Base-by-base conservation (phyloP, 371 early-diverging fungal genomes). In the Mortierella sp. region DNA sequence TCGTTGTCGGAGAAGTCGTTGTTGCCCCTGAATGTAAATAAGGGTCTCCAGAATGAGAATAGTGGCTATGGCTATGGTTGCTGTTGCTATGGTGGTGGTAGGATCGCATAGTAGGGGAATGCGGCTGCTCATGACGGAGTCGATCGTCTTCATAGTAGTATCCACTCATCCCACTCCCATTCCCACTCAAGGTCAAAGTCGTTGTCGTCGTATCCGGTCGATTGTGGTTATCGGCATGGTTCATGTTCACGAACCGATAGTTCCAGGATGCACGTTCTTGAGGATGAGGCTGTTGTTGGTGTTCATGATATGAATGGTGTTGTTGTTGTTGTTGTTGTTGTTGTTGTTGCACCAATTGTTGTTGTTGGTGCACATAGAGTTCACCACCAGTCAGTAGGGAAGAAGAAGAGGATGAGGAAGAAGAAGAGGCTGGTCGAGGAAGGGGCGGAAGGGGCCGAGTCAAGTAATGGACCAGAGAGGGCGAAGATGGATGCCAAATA, bases 71-170 rank as follows among this genome's bases (percentile, higher is more conserved):
- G n/a, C n/a, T n/a, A n/a, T n/a, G n/a, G n/a, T n/a, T n/a, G 43
- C 16, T 43, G 65, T 1, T 65, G 19, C n/a, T n/a, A n/a, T n/a
- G n/a, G 11, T 41, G 65, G 24, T 26, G 41, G 26, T 41, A 29
- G 26, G 40, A 19, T 31, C 61, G 61, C 61, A 61, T 61, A 61
- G 0, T 37, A 4, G 37, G 16, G 6, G 24, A 47, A n/a, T 68
- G n/a, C n/a, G n/a, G n/a, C n/a, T n/a, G n/a, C 14, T 68, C 41
- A 34, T 67, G 39, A 37, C 64, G 65, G 19, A 65, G 43, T 4
- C 52, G 66, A 14, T 67, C 43, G 40, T 74, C 69, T 11, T 74
- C 74, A 50, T 74, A 68, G 19, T 64, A 61, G 31, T 68, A 61
- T 13, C 74, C 74, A 52, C 45, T 39, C 29, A 39, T n/a, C 24